Evolutionary conservation across 441 rosid species (phyloP).

Genomic region (Dalechampia spathulata): DNA sequence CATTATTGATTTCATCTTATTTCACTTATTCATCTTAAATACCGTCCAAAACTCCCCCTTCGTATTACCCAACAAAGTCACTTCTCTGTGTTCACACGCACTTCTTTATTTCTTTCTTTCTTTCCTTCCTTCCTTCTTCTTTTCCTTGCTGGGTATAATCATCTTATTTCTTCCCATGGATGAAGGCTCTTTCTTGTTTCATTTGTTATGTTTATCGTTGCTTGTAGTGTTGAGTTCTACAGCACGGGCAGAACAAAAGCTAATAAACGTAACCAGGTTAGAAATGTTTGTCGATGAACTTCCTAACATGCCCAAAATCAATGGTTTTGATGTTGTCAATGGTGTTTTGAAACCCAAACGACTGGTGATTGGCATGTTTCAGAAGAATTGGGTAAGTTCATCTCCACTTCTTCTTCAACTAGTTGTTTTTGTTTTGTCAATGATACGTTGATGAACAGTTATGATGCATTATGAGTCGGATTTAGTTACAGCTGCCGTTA

Average conservation of each 20-base stretch:
- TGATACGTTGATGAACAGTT: too few relatives aligned
- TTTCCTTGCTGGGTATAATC: too few relatives aligned
- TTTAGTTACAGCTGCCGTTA: too few relatives aligned
- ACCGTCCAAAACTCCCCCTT: too few relatives aligned
- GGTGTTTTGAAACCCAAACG: slow-evolving; percentile 37
- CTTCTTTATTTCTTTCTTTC: too few relatives aligned
- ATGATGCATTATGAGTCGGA: too few relatives aligned
- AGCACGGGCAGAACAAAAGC: slow-evolving; percentile 22
- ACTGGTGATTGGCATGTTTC: slow-evolving; percentile 77
- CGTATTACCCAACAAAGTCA: too few relatives aligned
- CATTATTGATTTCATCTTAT: too few relatives aligned
- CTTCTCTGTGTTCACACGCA: too few relatives aligned
- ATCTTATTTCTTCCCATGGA: neutral
- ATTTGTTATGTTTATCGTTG: neutral
- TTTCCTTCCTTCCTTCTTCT: too few relatives aligned
- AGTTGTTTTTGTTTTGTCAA: too few relatives aligned
- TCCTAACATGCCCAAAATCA: slow-evolving; percentile 62
- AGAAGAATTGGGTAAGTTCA: slow-evolving; percentile 53
- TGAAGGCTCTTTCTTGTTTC: neutral
- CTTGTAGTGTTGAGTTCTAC: neutral
- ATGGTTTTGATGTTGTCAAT: slow-evolving; percentile 33
- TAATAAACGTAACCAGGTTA: slow-evolving; percentile 33
- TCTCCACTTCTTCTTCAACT: neutral
- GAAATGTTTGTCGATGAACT: slow-evolving; percentile 80
- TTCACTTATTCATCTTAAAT: too few relatives aligned